These are phyloP conservation scores for Alternaria incomplexa DNA, from an alignment of 2,329 filamentous ascomycete genomes.

Conservation along the genomic window DNA sequence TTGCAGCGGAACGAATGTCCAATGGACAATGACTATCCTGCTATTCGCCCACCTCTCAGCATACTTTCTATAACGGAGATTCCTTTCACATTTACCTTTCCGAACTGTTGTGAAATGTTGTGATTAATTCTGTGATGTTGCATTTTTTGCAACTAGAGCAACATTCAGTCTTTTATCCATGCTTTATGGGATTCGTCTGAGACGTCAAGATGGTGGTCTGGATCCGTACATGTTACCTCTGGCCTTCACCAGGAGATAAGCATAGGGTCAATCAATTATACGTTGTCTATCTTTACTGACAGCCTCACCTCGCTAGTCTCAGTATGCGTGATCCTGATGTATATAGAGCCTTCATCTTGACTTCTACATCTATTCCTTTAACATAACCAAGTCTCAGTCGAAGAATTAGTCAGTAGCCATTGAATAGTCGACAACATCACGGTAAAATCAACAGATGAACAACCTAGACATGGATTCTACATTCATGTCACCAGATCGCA, in stretches of 20 bases:
- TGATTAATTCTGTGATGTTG: neutral
- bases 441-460: too few species aligned
- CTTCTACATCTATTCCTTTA: rapidly evolving
- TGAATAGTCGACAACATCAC: neutral
- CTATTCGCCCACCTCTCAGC: conserved; percentile 29
- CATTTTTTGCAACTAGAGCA: too few species aligned
- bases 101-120: neutral
- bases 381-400: too few species aligned
- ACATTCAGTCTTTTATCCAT: too few species aligned
- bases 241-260: neutral
- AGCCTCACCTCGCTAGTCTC: neutral
- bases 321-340: neutral
- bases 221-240: neutral
- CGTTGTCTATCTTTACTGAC: neutral
- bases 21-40: conserved; percentile 26
- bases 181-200: too few species aligned
- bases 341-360: neutral
- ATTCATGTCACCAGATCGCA: neutral
- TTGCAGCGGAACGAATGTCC: conserved; percentile 17
- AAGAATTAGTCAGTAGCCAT: neutral
- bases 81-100: neutral
- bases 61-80: conserved; percentile 16
- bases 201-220: neutral
- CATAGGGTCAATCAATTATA: too few species aligned
- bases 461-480: neutral